Evolutionary conservation across 2,329 filamentous ascomycete genomes (phyloP), one percentile per base, ranked within the genome.

Genomic region (Bimuria novae-zelandiae): DNA sequence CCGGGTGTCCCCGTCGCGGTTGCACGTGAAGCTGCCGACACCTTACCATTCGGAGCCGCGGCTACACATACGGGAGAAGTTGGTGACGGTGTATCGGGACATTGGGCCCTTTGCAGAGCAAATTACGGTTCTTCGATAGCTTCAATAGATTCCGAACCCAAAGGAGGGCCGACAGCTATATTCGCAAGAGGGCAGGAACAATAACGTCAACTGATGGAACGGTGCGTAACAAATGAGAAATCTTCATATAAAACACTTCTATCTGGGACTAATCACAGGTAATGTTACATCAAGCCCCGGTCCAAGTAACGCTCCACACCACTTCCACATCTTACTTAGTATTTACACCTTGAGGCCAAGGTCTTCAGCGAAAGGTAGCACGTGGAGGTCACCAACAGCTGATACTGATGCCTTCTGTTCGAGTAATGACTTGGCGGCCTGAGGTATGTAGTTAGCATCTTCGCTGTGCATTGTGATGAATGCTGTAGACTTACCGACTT

Each of bases 321-420:
- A 60, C 63, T 59, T 48, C 52, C 61, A 55, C 57, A 53, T 60
- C 56, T 57, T 60, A 55, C 59, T 46, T 55, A 50, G 62, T 77
- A 78, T 85, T 84, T 95, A 99, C 84, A 96, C 91, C 76, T 88
- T 90, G 73, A 99, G 84, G 67, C 93, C 95, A 75, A 99, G 82
- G 74, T 99, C 94, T 79, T 92, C 90, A 63, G 92, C 94, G 74
- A 88, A 99, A 52, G 94, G 94, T 73, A 99, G 86, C 69, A 88
- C 84, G 77, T 90, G 89, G 67, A 99, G 84, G 75, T 99, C 94
- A 76, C 94, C 94, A 59, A 97, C 92, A 54, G 90, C 83, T 58
- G 91, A 89, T 59, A 97, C 89, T 49, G 90, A 88, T 46, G 93
- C 92, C 84, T 92, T 97, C 77, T 86, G 86, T 63, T 92, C 89